Evolutionary conservation across 495 filamentous ascomycete genomes (phyloP), one percentile per base, ranked within the genome.

Genomic region (Penicillium maclennaniae): DNA sequence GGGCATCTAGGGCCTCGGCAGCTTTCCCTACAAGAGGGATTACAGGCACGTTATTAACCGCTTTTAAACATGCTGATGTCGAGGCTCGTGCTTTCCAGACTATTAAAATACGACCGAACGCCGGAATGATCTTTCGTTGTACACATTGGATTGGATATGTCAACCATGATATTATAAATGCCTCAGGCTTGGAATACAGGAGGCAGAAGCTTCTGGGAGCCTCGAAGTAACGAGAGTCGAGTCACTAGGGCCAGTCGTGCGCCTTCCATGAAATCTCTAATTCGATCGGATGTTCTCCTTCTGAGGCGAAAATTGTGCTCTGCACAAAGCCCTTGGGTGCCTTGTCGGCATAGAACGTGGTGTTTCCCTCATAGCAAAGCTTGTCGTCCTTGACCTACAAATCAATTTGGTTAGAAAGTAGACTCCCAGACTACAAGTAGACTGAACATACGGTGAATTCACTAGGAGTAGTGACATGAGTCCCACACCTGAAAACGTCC

Each of bases 291-390:
- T 76, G 73, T 3, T 67, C 66, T 19, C 51, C 66, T 40, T 63
- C 45, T 9, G 69, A 65, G 26, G 64, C 64, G 44, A 63, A 78
- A 19, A 78, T 47, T 37, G 63, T 63, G 57, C 73, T 76, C 49
- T 75, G 63, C 8, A 62, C 63, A 5, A 52, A 58, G 8, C 82
- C 83, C 51, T 73, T 78, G 14, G 84, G 83, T 7, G 81, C 69
- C 26, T 78, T 78, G 28, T 77, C 73, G 1, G 83, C 81, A 56
- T 78, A 87, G 57, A 83, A 87, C 9, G 70, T 76, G 14, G 74
- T 74, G 44, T 69, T 79, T 25, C 69, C 78, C 5, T 62, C 31
- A 51, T 80, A 83, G 1, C 71, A 63, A 19, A 86, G 62, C 20
- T 72, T 73, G 3, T 69, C 71, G n/a, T 72, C 70, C 43, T 70